Conservation (phyloP, 176 grass and related monocot genomes). For the Coix lacrymajobi region DNA sequence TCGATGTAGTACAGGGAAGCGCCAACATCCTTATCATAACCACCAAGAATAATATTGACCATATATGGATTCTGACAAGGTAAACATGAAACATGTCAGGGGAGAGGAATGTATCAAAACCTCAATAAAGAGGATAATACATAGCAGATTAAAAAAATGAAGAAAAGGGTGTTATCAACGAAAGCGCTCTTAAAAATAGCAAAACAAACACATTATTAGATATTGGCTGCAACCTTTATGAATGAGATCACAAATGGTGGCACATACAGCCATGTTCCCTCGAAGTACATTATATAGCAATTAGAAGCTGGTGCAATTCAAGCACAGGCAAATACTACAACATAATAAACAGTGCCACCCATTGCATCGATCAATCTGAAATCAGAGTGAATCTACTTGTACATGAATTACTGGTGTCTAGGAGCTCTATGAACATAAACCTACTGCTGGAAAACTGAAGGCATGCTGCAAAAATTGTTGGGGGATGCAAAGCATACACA, state of each 20-base stretch:
- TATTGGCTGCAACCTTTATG: neutral
- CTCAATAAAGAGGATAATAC: neutral
- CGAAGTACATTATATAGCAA: neutral
- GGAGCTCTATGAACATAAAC: neutral
- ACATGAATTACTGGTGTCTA: neutral
- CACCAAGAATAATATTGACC: conserved; percentile 79
- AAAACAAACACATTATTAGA: neutral
- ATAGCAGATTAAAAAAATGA: neutral
- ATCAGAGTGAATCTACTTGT: neutral
- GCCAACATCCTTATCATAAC: conserved; percentile 71
- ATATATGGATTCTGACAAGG: conserved; percentile 71
- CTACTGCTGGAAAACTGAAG: neutral
- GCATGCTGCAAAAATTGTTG: neutral
- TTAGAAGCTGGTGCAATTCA: neutral
- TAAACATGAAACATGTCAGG: neutral
- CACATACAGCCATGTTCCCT: neutral
- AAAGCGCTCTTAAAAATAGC: neutral
- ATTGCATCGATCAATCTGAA: neutral
- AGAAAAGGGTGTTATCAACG: neutral
- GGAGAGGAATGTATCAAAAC: neutral
- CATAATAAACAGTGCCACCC: neutral
- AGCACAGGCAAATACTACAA: neutral
- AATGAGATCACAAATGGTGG: neutral
- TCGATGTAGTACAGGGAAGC: conserved; percentile 93
- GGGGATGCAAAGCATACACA: neutral